Conservation (phyloP, 768 basidiomycete species). For the Lactarius deliciosus region DNA sequence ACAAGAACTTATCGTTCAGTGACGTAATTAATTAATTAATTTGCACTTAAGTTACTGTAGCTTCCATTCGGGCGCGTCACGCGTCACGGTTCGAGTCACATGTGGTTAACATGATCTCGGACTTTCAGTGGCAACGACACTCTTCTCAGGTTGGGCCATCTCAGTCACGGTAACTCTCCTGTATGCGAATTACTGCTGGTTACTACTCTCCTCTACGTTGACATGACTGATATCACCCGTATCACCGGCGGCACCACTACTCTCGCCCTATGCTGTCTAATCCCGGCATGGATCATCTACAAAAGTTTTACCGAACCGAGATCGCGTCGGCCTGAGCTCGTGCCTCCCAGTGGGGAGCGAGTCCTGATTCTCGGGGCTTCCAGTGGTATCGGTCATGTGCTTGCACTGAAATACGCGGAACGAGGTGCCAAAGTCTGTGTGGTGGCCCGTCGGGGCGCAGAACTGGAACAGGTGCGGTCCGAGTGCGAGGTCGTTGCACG, state of each 20-base stretch:
- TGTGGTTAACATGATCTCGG: not conserved
- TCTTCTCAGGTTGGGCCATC: not conserved
- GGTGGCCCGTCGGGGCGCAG: conserved; percentile 60
- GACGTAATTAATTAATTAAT: not conserved
- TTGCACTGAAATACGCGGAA: conserved; percentile 68
- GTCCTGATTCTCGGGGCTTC: conserved; percentile 83
- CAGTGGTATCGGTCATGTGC: conserved; percentile 72
- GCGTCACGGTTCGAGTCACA: not conserved
- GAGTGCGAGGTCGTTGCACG: conserved; percentile 49
- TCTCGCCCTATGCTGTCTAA: conserved; percentile 16
- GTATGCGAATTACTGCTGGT: not conserved
- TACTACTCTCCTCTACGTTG: not conserved
- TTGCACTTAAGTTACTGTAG: not conserved
- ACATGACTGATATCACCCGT: not conserved
- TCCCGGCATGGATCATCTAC: conserved; percentile 7
- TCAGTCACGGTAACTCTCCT: not conserved
- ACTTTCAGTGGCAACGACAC: not conserved
- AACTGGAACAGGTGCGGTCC: conserved; percentile 55
- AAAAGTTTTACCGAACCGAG: conserved; percentile 4
- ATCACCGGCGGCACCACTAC: not conserved
- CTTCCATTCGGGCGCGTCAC: not conserved
- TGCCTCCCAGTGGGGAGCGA: conserved; percentile 56
- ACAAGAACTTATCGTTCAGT: too few species aligned
- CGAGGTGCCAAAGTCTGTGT: conserved; percentile 77
- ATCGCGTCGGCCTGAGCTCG: conserved; percentile 37